Evolutionary conservation across 768 basidiomycete genomes (phyloP).

Genomic region (Paxillus ammoniavirescens): DNA sequence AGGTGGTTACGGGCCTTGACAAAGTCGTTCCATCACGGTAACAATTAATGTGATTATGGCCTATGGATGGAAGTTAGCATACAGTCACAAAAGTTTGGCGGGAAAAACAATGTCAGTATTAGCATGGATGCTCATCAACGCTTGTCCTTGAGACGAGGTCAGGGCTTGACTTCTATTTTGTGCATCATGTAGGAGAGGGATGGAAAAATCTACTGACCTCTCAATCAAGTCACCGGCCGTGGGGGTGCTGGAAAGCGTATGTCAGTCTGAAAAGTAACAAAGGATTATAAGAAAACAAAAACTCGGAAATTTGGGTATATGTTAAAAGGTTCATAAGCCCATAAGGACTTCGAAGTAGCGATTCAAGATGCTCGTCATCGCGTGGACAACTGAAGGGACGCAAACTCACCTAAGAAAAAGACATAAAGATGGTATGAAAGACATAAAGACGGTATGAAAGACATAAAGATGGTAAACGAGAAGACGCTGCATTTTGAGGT

Average conservation of each 20-base stretch:
- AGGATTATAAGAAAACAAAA: slow-evolving; percentile 4
- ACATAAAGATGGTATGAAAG: background rate
- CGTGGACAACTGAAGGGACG: slow-evolving; percentile 11
- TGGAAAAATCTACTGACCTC: slow-evolving; percentile 35
- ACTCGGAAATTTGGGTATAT: slow-evolving; percentile 96
- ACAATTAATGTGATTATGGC: no score
- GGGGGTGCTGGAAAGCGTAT: background rate
- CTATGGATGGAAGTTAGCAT: slow-evolving; percentile 13
- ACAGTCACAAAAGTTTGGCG: background rate
- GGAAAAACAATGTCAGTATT: slow-evolving; percentile 59
- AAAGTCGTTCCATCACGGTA: no score
- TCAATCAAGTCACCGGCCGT: background rate
- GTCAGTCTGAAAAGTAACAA: slow-evolving; percentile 11
- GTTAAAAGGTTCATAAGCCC: slow-evolving; percentile 62
- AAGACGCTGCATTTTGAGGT: background rate
- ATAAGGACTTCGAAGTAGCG: slow-evolving; percentile 79
- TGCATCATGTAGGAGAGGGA: slow-evolving; percentile 48
- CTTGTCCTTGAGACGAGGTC: slow-evolving; percentile 71
- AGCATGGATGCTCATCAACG: slow-evolving; percentile 85
- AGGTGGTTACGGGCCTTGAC: no score
- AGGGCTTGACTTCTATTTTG: slow-evolving; percentile 91
- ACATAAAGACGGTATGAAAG: no score
- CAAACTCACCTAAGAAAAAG: slow-evolving; percentile 31
- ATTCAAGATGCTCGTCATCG: slow-evolving; percentile 75
- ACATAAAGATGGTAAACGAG: no score